Conservation (phyloP, 306 rosid species). For the Trichosanthes cucumerina region DNA sequence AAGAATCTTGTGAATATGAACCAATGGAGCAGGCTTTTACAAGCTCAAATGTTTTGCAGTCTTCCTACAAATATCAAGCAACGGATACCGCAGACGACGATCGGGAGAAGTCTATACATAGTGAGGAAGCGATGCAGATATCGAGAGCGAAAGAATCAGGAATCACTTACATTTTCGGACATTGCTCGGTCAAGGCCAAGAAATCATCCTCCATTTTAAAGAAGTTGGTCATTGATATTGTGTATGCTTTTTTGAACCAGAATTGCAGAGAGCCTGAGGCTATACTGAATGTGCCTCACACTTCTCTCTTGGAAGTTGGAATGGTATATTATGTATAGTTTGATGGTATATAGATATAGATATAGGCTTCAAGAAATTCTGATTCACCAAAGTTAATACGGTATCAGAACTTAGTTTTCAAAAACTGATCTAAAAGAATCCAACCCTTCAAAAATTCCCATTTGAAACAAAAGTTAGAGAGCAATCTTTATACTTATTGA, state of each 20-base stretch:
- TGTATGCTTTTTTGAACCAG: constrained; percentile 51
- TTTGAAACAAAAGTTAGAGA: no score
- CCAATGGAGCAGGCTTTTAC: constrained; percentile 16
- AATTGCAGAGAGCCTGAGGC: constrained; percentile 58
- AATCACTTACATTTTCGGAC: constrained; percentile 60
- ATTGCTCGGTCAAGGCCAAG: constrained; percentile 61
- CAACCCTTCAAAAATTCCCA: no score
- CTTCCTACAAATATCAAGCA: constrained; percentile 18
- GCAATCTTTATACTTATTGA: no score
- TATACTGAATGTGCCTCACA: constrained; percentile 49
- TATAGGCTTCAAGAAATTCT: no score
- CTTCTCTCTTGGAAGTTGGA: constrained; percentile 72
- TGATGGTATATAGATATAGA: no score
- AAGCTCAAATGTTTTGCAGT: constrained; percentile 6
- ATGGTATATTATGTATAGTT: constrained; percentile 63
- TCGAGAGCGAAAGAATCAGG: constrained; percentile 70
- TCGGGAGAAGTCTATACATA: constrained; percentile 14
- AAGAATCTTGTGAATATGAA: constrained; percentile 8
- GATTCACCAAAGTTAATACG: no score
- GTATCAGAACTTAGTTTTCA: no score
- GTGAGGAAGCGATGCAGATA: constrained; percentile 42
- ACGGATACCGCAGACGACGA: background rate
- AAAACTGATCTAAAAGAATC: no score
- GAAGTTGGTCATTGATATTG: constrained; percentile 52
- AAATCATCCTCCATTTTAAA: constrained; percentile 52